Percentiles rank a stretch among this genome's conserved stretches.
Evolutionary conservation across 148 eudicot species (phyloP).

Genomic region (Nepenthes mirabilis): DNA sequence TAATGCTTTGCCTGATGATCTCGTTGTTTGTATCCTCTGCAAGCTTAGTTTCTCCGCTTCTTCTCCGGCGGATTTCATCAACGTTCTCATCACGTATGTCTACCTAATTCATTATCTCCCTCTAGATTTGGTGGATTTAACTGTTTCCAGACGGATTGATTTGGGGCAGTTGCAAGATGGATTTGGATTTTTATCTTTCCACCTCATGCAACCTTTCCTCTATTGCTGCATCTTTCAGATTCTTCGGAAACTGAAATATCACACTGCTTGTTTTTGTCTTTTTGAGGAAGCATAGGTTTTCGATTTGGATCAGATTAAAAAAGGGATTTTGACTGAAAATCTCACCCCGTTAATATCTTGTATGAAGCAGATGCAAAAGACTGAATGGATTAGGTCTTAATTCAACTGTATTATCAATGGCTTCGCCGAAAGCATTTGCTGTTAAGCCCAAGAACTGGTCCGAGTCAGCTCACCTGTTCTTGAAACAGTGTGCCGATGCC

Average conservation of each 20-base stretch:
- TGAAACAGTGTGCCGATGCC: slow-evolving; percentile 55
- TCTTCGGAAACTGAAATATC: no score
- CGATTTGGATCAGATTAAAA: no score
- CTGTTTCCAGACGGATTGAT: no score
- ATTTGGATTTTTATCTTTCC: no score
- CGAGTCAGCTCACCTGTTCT: slow-evolving; percentile 54
- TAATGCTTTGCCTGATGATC: slow-evolving; percentile 45
- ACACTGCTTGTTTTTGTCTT: not conserved
- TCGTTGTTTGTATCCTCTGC: slow-evolving; percentile 31
- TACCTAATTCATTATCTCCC: not conserved
- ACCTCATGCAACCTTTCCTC: no score
- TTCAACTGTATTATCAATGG: slow-evolving; percentile 53
- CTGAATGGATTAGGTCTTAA: slow-evolving; percentile 45
- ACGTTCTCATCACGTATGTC: slow-evolving; percentile 38
- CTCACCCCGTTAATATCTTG: not conserved
- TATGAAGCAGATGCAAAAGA: slow-evolving; percentile 62
- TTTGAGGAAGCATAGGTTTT: not conserved
- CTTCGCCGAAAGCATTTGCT: slow-evolving; percentile 36
- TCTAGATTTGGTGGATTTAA: not conserved
- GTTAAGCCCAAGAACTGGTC: slow-evolving; percentile 60
- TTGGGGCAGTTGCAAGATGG: no score
- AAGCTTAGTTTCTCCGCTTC: slow-evolving; percentile 35
- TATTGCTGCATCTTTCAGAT: no score
- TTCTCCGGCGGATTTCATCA: slow-evolving; percentile 39
- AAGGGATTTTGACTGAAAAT: not conserved